Base-by-base conservation (phyloP, 1,284 basidiomycete species). In the Cystobasidium sp. region DNA sequence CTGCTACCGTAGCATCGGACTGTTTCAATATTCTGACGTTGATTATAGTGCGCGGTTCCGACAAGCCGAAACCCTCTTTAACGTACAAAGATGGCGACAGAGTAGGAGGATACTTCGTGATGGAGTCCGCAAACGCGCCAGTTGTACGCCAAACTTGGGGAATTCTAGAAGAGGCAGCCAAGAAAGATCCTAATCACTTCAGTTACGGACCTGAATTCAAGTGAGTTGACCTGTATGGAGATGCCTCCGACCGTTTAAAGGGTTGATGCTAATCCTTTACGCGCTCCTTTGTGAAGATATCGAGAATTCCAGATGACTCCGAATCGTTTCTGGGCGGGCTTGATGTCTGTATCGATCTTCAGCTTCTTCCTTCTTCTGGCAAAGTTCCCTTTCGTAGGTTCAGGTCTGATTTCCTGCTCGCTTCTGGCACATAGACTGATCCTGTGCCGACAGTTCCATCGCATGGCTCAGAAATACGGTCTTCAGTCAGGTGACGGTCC, bases 141-240 rank as follows among this genome's bases (percentile, higher is more conserved):
- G 67, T 81, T 43, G 78, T 80, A 0, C 63, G 77, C 6, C 77
- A 79, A 22, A 73, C 76, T 0, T 81, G 80, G 80, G 80, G 80
- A 37, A 64, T 79, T n/a, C 70, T 81, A 24, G 76, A 80, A 76
- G 63, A 69, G n/a, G 56, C 52, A 22, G 64, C 64, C 41, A 68
- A 67, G 49, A 59, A 49, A 20, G 53, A 74, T 37, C 39, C 56
- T 1, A 47, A 43, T 18, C 37, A 46, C n/a, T 68, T 68, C 65
- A 58, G 39, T 24, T 74, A 74, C 37, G 72, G 72, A 43, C 64
- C 64, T 22, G 72, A 74, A n/a, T 73, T 73, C 63, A 41, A 58
- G 66, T 68, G 52, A 44, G 66, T n/a, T 59, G n/a, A n/a, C 12
- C 12, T 1, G 3, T 49, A 12, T 49, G n/a, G 46, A n/a, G 6